phyloP scores from a whole-genome alignment of 2,329 filamentous ascomycete species.

The Ophiostoma quercus region DNA sequence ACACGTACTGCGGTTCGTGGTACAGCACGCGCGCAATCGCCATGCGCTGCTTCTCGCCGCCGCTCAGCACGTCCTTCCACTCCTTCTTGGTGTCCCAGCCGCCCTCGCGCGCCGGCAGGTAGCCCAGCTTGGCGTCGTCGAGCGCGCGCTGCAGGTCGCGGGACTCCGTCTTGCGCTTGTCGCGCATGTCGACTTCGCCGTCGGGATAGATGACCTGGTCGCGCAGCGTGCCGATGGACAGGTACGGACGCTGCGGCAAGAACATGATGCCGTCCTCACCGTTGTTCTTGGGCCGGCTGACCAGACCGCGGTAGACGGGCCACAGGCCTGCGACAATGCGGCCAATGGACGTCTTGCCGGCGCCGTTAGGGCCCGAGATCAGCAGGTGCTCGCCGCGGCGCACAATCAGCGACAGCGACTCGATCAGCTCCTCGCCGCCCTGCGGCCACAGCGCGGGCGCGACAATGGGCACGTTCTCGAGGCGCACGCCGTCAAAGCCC shows the following conservation, averaged over 20 bases:
- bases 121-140: conserved; percentile 78
- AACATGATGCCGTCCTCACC: conserved; percentile 97
- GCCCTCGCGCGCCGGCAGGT: conserved; percentile 85
- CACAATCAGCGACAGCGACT: conserved; percentile 82
- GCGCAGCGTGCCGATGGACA: conserved; percentile 84
- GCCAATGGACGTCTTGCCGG: conserved; percentile 84
- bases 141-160: conserved; percentile 68
- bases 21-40: conserved; percentile 85
- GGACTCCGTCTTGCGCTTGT: conserved; percentile 68
- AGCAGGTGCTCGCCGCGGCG: conserved; percentile 87
- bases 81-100: conserved; percentile 96
- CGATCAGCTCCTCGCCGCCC: conserved; percentile 85
- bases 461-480: conserved; percentile 90
- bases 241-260: conserved; percentile 85
- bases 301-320: conserved; percentile 90
- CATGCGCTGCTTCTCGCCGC: conserved; percentile 95
- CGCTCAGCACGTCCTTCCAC: conserved; percentile 97
- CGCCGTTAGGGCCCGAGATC: conserved; percentile 90
- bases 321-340: conserved; percentile 87
- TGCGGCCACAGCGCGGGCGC: conserved; percentile 83
- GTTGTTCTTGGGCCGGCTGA: conserved; percentile 74
- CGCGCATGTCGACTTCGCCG: conserved; percentile 87
- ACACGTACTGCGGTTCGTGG: conserved; percentile 89
- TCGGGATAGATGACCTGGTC: conserved; percentile 99
- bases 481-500: conserved; percentile 87